Evolutionary conservation across 352 stramenopile genomes (phyloP), one percentile per base, ranked within the genome.

Genomic region (Phytophthora europaea): DNA sequence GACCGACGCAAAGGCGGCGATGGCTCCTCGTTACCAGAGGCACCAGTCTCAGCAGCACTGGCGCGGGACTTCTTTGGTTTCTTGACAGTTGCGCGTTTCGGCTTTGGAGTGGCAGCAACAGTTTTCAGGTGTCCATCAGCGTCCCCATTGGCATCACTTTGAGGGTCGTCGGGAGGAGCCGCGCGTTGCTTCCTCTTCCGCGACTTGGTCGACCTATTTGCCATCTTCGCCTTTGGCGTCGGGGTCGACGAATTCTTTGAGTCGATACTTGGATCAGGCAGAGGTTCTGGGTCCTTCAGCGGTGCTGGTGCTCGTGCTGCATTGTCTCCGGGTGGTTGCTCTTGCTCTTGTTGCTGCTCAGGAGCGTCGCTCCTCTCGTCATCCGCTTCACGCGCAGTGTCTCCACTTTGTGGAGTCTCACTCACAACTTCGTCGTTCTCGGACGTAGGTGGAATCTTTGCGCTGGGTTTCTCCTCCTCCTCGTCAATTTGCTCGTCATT

Each of bases 1-100:
- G 74, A 81, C 13, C 74, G 70, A 28, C 74, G 60, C 16, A 72
- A 15, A 10, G 36, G 36, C 20, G 13, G 22, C 31, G 34, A 65
- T 2, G 45, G 15, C 12, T 59, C 23, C 9, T 16, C n/a, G 13
- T 31, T 33, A 3, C 20, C 59, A 15, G 48, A 67, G 12, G 12
- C 20, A 7, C n/a, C 36, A 10, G n/a, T 43, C 4, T 59, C 31
- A 45, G 0, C 2, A 33, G 7, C 20, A 22, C 28, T 31, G 28
- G 28, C 28, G n/a, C 20, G 28, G 15, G 38, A 8, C 18, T 43
- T 45, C 48, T 62, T 73, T 12, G 4, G 31, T 58, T 67, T 76
- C 28, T 76, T 79, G 3, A 38, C 47, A 6, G 18, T 54, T 48
- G 48, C 26, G 7, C 51, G 61, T 28, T 71, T 70, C 2, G 38